A percentile compares a stretch with the other conserved stretches of the same genome.
These are phyloP conservation scores for Phyllosticta citriasiana DNA, from an alignment of 2,329 filamentous ascomycete genomes.

Conservation along the genomic window DNA sequence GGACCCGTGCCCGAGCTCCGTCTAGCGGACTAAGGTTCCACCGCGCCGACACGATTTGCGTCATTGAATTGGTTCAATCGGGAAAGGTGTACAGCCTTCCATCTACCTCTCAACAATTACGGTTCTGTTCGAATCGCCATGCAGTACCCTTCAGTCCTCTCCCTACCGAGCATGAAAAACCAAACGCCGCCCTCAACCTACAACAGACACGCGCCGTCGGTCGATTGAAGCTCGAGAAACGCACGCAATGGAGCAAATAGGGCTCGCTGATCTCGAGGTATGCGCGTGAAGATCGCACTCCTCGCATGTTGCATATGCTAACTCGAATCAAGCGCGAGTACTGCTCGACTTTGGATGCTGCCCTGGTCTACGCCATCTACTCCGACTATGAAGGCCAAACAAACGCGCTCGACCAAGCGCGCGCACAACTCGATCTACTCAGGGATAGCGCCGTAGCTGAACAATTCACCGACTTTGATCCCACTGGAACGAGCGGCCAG, in stretches of 20 bases:
- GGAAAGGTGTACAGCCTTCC: background rate
- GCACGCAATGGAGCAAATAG: background rate
- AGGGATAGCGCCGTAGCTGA: constrained; percentile 55
- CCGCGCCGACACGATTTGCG: background rate
- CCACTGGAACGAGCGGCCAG: constrained; percentile 55
- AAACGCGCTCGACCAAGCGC: constrained; percentile 42
- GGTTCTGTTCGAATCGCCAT: background rate
- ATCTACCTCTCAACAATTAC: background rate
- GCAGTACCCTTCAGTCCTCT: background rate
- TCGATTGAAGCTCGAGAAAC: background rate
- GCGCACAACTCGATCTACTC: constrained; percentile 53
- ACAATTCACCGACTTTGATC: constrained; percentile 68
- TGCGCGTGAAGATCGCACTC: background rate
- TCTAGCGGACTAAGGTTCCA: too few species aligned
- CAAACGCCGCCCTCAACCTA: background rate
- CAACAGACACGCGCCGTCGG: background rate
- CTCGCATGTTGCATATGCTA: background rate
- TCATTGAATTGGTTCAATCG: background rate
- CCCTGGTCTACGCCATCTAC: constrained; percentile 65
- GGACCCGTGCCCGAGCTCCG: background rate
- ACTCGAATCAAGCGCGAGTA: constrained; percentile 52
- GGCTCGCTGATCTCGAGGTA: background rate
- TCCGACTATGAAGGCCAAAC: constrained; percentile 60
- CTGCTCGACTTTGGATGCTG: constrained; percentile 64
- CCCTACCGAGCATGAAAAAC: background rate